phyloP scores from a whole-genome alignment of 179 eudicot genomes.

The Beta corolliflora region DNA sequence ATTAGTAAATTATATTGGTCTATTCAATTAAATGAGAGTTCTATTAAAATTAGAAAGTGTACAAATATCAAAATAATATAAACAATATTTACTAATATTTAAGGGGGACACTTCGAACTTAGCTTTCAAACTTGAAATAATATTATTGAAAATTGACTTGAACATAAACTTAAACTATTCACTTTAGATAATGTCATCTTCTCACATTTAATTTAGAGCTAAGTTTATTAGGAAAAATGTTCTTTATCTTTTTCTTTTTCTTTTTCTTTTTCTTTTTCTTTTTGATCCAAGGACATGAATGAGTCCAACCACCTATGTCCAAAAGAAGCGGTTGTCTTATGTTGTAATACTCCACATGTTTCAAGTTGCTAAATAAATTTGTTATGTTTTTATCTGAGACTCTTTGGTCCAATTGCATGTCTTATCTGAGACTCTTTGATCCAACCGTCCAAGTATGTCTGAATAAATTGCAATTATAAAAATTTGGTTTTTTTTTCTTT shows the following conservation, averaged over 20 bases:
- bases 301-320: constrained; percentile 9
- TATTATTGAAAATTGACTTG: neutral
- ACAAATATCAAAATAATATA: neutral
- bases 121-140: neutral
- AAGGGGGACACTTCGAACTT: neutral
- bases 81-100: too few species aligned
- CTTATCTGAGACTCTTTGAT: too few species aligned
- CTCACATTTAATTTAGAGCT: neutral
- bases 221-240: neutral
- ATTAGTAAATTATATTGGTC: too few species aligned
- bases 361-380: neutral
- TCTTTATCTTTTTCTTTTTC: too few species aligned
- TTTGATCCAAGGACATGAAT: neutral
- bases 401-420: neutral
- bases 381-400: neutral
- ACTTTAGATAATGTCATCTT: neutral
- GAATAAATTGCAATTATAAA: too few species aligned
- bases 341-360: neutral
- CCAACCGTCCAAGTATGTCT: neutral
- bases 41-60: too few species aligned
- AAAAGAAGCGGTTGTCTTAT: constrained; percentile 14
- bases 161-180: neutral
- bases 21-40: too few species aligned
- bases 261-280: neutral
- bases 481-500: too few species aligned